Conservation (phyloP, 257 asterid genomes). For the Eustoma russellianum region DNA sequence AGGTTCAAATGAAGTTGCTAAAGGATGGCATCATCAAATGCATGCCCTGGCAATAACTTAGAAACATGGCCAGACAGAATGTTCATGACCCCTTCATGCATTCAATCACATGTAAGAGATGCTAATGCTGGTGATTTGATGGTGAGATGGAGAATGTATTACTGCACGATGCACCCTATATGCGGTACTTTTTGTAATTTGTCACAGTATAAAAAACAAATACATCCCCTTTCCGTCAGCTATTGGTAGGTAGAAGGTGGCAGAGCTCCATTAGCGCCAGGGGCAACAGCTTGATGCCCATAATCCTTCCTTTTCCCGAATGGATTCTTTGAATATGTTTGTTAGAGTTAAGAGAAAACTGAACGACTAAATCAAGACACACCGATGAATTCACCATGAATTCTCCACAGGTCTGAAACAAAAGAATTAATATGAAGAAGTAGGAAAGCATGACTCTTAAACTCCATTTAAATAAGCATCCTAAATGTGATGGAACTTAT, state of each 20-base stretch:
- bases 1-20: conserved; percentile 7
- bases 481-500: too few relatives aligned
- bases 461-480: too few relatives aligned
- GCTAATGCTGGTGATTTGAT: conserved; percentile 68
- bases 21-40: conserved; percentile 37
- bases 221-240: conserved; percentile 64
- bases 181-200: conserved; percentile 35
- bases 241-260: conserved; percentile 69
- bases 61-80: conserved; percentile 30
- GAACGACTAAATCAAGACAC: too few relatives aligned
- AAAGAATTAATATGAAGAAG: too few relatives aligned
- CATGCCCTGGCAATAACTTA: conserved; percentile 33
- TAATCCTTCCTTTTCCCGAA: conserved; percentile 87
- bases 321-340: conserved; percentile 96
- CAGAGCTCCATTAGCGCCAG: conserved; percentile 54
- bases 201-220: conserved; percentile 65
- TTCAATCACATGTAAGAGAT: conserved; percentile 35
- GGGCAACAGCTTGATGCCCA: conserved; percentile 30
- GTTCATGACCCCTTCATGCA: conserved; percentile 31
- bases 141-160: conserved; percentile 70
- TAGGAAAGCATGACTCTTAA: too few relatives aligned
- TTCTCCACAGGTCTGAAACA: too few relatives aligned
- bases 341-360: conserved; percentile 49
- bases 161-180: conserved; percentile 90
- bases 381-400: too few relatives aligned